These are phyloP conservation scores for Diaporthe nobilis DNA, from an alignment of 2,329 filamentous ascomycete genomes.

Conservation along the genomic window DNA sequence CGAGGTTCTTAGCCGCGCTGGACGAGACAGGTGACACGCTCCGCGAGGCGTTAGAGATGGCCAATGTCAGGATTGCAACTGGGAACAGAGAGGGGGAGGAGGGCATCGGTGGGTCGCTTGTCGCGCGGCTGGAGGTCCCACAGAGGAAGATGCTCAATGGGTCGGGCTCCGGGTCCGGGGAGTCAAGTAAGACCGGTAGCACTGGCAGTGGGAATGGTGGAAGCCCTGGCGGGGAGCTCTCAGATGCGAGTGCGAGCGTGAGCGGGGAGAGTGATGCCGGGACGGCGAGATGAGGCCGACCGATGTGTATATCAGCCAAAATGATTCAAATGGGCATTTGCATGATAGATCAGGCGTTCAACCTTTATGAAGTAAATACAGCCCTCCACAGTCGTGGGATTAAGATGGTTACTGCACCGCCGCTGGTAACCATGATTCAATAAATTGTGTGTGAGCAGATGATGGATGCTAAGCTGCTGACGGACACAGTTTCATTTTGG, in stretches of 20 bases:
- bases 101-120: constrained; percentile 50
- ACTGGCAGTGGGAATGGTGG: constrained; percentile 20
- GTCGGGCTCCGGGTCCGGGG: constrained; percentile 25
- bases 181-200: constrained; percentile 36
- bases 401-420: too few relatives aligned
- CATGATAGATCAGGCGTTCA: constrained; percentile 10
- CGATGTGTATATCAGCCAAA: not conserved
- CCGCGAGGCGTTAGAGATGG: constrained; percentile 76
- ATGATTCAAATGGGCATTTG: constrained; percentile 9
- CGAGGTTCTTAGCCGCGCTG: constrained; percentile 93
- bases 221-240: constrained; percentile 1
- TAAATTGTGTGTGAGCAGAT: too few relatives aligned
- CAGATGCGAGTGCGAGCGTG: constrained; percentile 30
- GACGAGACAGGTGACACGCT: constrained; percentile 89
- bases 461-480: too few relatives aligned
- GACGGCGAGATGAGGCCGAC: constrained; percentile 26
- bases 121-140: constrained; percentile 48
- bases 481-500: not conserved
- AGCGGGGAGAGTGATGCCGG: constrained; percentile 33
- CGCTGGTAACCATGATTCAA: too few relatives aligned
- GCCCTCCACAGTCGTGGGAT: not conserved
- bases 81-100: constrained; percentile 53
- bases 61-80: constrained; percentile 58
- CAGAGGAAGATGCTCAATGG: constrained; percentile 42
- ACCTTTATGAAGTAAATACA: not conserved